phyloP scores from a whole-genome alignment of 2,329 filamentous ascomycete species.

The Alternaria incomplexa region DNA sequence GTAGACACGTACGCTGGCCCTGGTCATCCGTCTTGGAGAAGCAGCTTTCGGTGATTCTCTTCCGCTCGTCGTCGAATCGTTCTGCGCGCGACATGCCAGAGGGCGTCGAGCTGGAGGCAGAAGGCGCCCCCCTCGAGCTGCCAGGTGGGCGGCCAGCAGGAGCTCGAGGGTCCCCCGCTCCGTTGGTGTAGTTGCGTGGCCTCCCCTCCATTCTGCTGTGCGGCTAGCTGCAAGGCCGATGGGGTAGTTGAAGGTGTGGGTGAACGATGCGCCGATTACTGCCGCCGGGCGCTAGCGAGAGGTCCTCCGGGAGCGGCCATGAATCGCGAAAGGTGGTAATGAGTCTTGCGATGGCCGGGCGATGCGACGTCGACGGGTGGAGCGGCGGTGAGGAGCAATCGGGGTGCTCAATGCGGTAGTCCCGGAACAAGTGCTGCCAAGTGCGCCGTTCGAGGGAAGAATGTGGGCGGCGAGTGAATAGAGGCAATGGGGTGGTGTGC shows the following conservation, averaged over 20 bases:
- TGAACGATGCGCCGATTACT: slow-evolving; percentile 3
- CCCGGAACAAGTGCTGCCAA: neutral
- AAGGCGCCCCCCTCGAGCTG: slow-evolving; percentile 34
- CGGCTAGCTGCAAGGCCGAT: neutral
- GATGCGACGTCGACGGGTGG: slow-evolving; percentile 5
- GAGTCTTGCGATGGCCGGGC: slow-evolving; percentile 19
- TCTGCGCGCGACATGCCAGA: slow-evolving; percentile 66
- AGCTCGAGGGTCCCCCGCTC: slow-evolving; percentile 28
- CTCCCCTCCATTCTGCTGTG: slow-evolving; percentile 41
- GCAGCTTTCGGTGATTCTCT: slow-evolving; percentile 91
- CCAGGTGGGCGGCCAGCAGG: slow-evolving; percentile 34
- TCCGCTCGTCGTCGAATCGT: slow-evolving; percentile 95
- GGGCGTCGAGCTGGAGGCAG: slow-evolving; percentile 32
- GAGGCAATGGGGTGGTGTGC: slow-evolving; percentile 19
- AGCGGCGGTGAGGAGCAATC: slow-evolving; percentile 8
- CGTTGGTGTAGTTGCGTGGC: slow-evolving; percentile 41
- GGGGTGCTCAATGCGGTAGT: neutral
- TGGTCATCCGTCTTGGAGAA: slow-evolving; percentile 89
- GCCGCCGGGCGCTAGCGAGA: slow-evolving; percentile 23
- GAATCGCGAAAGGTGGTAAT: slow-evolving; percentile 19
- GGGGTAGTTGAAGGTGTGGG: neutral
- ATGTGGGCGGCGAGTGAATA: slow-evolving; percentile 12
- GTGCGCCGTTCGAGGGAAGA: slow-evolving; percentile 2
- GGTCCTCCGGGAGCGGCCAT: slow-evolving; percentile 26
- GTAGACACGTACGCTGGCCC: slow-evolving; percentile 72